A percentile compares a stretch with the other conserved stretches of the same genome.
Evolutionary conservation across 2,329 filamentous ascomycete species (phyloP).

Genomic region (Alternaria consortialis): DNA sequence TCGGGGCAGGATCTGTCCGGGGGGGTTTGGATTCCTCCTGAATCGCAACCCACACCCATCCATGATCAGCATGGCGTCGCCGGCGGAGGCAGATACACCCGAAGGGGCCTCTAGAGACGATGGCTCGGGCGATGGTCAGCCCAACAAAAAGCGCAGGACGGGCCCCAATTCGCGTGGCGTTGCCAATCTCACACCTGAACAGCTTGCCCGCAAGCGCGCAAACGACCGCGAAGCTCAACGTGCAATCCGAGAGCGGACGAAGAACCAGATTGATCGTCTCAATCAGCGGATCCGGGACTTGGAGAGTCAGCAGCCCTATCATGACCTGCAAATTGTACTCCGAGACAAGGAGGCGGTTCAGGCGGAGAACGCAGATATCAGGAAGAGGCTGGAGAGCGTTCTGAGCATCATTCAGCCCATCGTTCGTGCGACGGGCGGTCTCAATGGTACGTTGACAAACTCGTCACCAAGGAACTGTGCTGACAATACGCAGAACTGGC

Average conservation of each 20-base stretch:
- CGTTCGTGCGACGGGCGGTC: conserved; percentile 54
- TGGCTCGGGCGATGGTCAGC: conserved; percentile 25
- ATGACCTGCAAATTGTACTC: conserved; percentile 80
- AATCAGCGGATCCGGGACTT: conserved; percentile 78
- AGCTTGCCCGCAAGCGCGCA: conserved; percentile 87
- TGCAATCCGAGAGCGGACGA: conserved; percentile 83
- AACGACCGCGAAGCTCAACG: conserved; percentile 91
- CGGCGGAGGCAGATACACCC: conserved; percentile 32
- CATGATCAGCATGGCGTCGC: conserved; percentile 33
- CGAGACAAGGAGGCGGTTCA: conserved; percentile 79
- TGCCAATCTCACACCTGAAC: conserved; percentile 85
- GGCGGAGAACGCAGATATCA: conserved; percentile 82
- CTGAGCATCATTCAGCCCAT: conserved; percentile 71
- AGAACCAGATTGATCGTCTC: conserved; percentile 77
- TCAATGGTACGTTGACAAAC: conserved; percentile 52
- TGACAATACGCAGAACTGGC: conserved; percentile 54
- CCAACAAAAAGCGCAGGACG: conserved; percentile 47
- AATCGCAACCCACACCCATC: conserved; percentile 21
- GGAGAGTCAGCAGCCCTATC: conserved; percentile 81
- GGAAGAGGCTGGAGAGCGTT: conserved; percentile 71
- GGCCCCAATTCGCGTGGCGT: conserved; percentile 72
- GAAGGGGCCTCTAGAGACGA: conserved; percentile 28
- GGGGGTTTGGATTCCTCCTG: conserved; percentile 5
- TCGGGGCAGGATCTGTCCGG: conserved; percentile 17
- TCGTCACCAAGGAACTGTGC: conserved; percentile 4